Evolutionary conservation across 164 flowering plant species (phyloP).

Genomic region (Protea cynaroides): DNA sequence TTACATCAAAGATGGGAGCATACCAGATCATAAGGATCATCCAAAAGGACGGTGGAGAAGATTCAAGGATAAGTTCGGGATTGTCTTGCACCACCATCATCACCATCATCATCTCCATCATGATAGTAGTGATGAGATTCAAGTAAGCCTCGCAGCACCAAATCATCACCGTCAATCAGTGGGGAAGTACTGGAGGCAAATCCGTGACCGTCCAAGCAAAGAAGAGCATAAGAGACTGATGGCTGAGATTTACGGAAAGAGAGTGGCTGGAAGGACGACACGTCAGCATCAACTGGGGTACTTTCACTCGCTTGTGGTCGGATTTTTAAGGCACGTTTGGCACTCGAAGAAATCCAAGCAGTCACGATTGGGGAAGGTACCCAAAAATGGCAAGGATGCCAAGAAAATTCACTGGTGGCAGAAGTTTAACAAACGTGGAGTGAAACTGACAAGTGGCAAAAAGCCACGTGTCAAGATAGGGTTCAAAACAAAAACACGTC

Average conservation of each 20-base stretch:
- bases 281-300: slow-evolving; percentile 21
- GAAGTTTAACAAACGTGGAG: slow-evolving; percentile 12
- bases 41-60: slow-evolving; percentile 31
- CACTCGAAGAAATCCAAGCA: slow-evolving; percentile 30
- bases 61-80: slow-evolving; percentile 46
- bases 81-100: slow-evolving; percentile 60
- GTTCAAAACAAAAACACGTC: slow-evolving; percentile 10
- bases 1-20: neutral
- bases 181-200: slow-evolving; percentile 17
- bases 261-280: slow-evolving; percentile 9
- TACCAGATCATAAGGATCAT: neutral
- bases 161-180: slow-evolving; percentile 7
- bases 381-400: neutral
- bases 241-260: slow-evolving; percentile 5
- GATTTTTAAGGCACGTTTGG: slow-evolving; percentile 31
- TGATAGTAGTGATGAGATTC: neutral
- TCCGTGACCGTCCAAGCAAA: slow-evolving; percentile 12
- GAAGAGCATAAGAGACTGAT: neutral
- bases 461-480: slow-evolving; percentile 17
- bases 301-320: slow-evolving; percentile 28
- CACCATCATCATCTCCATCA: slow-evolving; percentile 37
- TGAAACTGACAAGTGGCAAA: slow-evolving; percentile 17
- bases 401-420: slow-evolving; percentile 47
- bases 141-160: neutral
- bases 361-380: slow-evolving; percentile 6